A percentile compares a stretch with the other conserved stretches of the same genome.
Evolutionary conservation across 1,139 yeast genomes (phyloP).

Genomic region (Yamadazyma siamensis): DNA sequence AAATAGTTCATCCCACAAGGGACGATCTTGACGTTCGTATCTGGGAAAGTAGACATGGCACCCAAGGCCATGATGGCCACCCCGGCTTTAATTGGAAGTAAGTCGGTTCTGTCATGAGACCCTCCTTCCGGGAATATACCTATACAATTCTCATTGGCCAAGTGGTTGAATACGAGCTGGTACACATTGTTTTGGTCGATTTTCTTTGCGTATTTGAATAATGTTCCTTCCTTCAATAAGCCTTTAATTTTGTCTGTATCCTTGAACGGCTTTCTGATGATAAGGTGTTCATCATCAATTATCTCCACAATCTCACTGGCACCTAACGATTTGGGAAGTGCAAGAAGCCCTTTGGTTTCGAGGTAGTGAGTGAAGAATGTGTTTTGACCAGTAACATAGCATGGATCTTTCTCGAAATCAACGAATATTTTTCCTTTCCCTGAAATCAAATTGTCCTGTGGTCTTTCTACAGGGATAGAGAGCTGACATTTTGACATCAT

Average conservation of each 20-base stretch:
- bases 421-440: slow-evolving; percentile 61
- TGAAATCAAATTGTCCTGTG: slow-evolving; percentile 73
- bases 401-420: slow-evolving; percentile 44
- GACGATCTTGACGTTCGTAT: slow-evolving; percentile 32
- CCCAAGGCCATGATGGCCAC: slow-evolving; percentile 52
- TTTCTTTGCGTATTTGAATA: slow-evolving; percentile 72
- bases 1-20: slow-evolving; percentile 49
- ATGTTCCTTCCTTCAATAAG: slow-evolving; percentile 50
- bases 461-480: slow-evolving; percentile 86
- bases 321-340: slow-evolving; percentile 78
- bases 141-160: slow-evolving; percentile 73
- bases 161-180: slow-evolving; percentile 75
- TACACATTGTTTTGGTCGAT: slow-evolving; percentile 85
- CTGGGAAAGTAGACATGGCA: slow-evolving; percentile 28
- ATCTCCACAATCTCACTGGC: slow-evolving; percentile 69
- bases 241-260: slow-evolving; percentile 39
- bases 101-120: slow-evolving; percentile 38
- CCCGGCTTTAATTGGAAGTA: slow-evolving; percentile 44
- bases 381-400: slow-evolving; percentile 56
- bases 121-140: slow-evolving; percentile 97
- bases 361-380: slow-evolving; percentile 71
- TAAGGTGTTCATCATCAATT: slow-evolving; percentile 69
- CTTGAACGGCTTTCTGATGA: slow-evolving; percentile 72
- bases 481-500: slow-evolving; percentile 69
- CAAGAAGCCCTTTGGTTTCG: slow-evolving; percentile 63